Conservation (phyloP, 225 moss, liverwort and hornwort genomes). For the Lunularia cruciata region DNA sequence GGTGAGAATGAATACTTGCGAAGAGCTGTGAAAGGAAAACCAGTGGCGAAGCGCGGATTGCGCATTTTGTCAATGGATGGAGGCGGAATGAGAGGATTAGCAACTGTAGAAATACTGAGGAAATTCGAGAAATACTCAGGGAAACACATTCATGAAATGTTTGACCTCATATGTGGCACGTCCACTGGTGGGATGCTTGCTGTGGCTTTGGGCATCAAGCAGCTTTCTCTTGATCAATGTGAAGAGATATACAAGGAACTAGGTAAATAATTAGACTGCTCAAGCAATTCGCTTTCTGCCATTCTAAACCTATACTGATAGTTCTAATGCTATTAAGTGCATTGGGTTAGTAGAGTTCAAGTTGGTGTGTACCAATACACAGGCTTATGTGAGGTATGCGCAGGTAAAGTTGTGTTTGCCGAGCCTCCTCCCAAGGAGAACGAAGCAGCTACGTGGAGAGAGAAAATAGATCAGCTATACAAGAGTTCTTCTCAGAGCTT, state of each 20-base stretch:
- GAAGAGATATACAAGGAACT: conserved; percentile 97
- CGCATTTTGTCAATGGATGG: conserved; percentile 99
- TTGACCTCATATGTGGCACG: conserved; percentile 99
- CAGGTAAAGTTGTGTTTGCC: conserved; percentile 94
- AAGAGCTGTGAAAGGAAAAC: conserved; percentile 80
- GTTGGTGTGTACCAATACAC: not conserved
- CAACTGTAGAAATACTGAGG: conserved; percentile 92
- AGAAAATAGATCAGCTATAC: conserved; percentile 97
- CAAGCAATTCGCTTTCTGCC: no score
- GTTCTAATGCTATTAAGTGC: not conserved
- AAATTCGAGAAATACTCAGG: conserved; percentile 87
- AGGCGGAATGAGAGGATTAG: conserved; percentile 98
- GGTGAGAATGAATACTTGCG: conserved; percentile 97
- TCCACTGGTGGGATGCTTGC: conserved; percentile 99
- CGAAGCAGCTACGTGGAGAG: conserved; percentile 98
- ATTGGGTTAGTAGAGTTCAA: no score
- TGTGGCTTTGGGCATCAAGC: conserved; percentile 94
- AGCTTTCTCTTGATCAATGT: conserved; percentile 84
- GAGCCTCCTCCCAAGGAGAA: conserved; percentile 92
- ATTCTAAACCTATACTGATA: no score
- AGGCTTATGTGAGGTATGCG: conserved; percentile 10
- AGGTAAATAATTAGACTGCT: conserved; percentile 42
- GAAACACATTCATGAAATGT: conserved; percentile 92
- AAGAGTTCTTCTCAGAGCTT: conserved; percentile 99
- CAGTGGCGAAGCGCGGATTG: conserved; percentile 83